phyloP scores from a whole-genome alignment of 495 filamentous ascomycete species.

The Evernia prunastri region DNA sequence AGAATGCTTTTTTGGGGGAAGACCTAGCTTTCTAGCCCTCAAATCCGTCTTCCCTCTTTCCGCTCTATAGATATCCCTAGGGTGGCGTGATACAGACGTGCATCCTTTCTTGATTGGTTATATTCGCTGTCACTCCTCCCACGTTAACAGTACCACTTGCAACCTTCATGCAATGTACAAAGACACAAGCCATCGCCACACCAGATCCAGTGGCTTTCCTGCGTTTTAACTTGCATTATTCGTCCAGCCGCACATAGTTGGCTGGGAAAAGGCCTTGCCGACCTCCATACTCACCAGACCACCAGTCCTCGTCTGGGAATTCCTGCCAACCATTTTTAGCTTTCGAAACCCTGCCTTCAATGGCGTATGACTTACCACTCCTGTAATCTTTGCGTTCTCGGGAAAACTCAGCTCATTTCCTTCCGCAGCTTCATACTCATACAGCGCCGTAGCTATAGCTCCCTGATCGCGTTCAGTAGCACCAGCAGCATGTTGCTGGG shows the following conservation, averaged over 20 bases:
- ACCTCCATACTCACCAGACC: conserved; percentile 79
- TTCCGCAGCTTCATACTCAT: conserved; percentile 96
- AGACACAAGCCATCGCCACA: neutral
- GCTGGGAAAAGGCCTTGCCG: conserved; percentile 85
- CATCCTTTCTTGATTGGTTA: neutral
- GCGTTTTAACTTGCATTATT: conserved; percentile 29
- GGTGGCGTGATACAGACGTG: neutral
- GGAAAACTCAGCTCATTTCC: conserved; percentile 96
- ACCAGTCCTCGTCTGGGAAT: conserved; percentile 99
- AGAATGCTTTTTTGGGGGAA: neutral
- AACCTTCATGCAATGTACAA: neutral
- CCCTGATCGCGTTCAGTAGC: conserved; percentile 36
- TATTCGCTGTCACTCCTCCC: neutral
- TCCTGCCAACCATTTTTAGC: conserved; percentile 47
- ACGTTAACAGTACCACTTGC: neutral
- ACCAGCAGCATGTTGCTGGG: conserved; percentile 25
- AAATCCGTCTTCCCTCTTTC: neutral
- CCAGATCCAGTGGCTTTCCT: neutral
- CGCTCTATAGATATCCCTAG: neutral
- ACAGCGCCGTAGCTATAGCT: conserved; percentile 72
- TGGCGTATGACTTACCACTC: conserved; percentile 46
- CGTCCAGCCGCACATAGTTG: conserved; percentile 67
- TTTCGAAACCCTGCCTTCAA: conserved; percentile 10
- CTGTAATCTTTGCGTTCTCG: conserved; percentile 69
- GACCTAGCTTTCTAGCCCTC: neutral